Evolutionary conservation across 2,329 filamentous ascomycete species (phyloP), one percentile per base, ranked within the genome.

Genomic region (Xylariaceae sp.): DNA sequence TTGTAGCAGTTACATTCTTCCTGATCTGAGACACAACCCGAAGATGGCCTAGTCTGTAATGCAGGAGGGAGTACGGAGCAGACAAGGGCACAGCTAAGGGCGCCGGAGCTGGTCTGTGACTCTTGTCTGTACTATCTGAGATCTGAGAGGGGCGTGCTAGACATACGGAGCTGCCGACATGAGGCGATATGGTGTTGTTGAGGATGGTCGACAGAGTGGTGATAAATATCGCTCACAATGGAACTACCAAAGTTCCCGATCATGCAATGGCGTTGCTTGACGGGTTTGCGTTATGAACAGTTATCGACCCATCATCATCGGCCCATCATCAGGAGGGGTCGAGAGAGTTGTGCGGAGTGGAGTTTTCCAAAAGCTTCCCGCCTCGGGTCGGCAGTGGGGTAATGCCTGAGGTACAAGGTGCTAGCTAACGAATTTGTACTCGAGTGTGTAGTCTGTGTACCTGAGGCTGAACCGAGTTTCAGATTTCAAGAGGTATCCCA

Each of bases 131-230:
- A n/a, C 11, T 45, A 37, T n/a, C 47, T n/a, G 9, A 34, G 23
- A 30, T 30, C 23, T 30, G 23, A 30, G 23, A 30, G 52, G 45
- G 56, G 41, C n/a, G 51, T 35, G 45, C 23, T 50, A 10, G 49
- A 69, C 68, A 56, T 71, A 71, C 69, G 68, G 69, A 65, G 64
- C 68, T 57, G 69, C 62, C 60, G 68, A 67, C 69, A 71, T 71
- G 35, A 55, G 62, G 57, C 55, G 18, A 60, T 57, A 60, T 58
- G 56, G 60, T 58, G 60, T 61, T 58, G 49, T 61, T 58, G 49
- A 51, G 4, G 23, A 3, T 7, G 55, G 56, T 51, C 18, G 41
- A 23, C 49, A 51, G 11, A 30, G 49, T 23, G 48, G 48, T 44
- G 48, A 53, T 9, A 35, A 35, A 51, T 53, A 37, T 23, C 17